Evolutionary conservation across 2,329 filamentous ascomycete species (phyloP).

Genomic region (Aspergillus unguis): DNA sequence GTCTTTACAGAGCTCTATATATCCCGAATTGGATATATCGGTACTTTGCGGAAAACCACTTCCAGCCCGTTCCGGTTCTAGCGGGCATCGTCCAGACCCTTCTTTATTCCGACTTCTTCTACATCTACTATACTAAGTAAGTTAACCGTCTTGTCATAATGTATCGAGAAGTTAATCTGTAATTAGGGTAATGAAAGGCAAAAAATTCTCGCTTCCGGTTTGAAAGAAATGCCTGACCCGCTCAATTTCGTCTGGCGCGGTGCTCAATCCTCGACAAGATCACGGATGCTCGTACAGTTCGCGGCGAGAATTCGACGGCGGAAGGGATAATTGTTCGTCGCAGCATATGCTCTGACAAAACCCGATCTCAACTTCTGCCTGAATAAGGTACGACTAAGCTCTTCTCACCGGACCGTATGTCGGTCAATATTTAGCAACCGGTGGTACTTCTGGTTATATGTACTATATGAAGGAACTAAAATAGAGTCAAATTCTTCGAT

Average conservation of each 20-base stretch:
- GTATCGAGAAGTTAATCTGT: conserved; percentile 3
- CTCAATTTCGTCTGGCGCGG: background rate
- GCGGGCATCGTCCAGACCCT: conserved; percentile 92
- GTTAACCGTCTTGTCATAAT: conserved; percentile 28
- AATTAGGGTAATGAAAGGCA: conserved; percentile 68
- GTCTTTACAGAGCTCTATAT: conserved; percentile 86
- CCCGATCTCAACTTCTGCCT: too few relatives aligned
- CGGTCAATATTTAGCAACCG: too few relatives aligned
- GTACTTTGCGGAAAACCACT: conserved; percentile 74
- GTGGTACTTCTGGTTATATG: background rate
- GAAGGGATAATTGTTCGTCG: too few relatives aligned
- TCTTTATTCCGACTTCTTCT: conserved; percentile 98
- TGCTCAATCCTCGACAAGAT: background rate
- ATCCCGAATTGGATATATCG: conserved; percentile 99
- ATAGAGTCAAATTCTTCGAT: background rate
- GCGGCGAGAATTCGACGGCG: too few relatives aligned
- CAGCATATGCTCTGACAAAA: too few relatives aligned
- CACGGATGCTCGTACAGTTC: background rate
- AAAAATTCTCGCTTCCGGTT: conserved; percentile 82
- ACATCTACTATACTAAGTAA: conserved; percentile 96
- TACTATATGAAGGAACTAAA: conserved; percentile 5
- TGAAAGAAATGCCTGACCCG: conserved; percentile 37
- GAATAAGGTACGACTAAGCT: too few relatives aligned
- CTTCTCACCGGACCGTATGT: too few relatives aligned
- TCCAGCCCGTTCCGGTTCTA: conserved; percentile 81